These are phyloP conservation scores for Acacia concinna DNA, from an alignment of 331 rosid genomes.

Conservation along the genomic window DNA sequence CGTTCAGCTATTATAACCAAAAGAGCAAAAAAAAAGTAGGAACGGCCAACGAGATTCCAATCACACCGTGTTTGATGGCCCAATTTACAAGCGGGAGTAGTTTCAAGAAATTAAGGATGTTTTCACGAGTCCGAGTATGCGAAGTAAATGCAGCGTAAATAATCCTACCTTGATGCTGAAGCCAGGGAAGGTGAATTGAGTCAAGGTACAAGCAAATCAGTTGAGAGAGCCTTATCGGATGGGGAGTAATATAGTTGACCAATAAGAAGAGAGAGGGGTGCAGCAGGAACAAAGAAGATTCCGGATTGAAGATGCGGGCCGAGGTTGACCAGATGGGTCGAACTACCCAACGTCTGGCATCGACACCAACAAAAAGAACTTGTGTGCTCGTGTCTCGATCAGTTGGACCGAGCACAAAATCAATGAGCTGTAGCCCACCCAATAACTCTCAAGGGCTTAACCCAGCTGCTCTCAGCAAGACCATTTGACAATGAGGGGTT, in stretches of 20 bases:
- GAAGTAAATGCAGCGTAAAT: not conserved
- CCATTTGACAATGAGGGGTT: too few relatives aligned
- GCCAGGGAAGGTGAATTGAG: not conserved
- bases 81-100: not conserved
- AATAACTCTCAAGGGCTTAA: not conserved
- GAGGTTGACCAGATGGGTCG: slow-evolving; percentile 4
- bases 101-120: not conserved
- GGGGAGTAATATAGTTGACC: slow-evolving; percentile 30
- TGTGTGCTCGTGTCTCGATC: not conserved
- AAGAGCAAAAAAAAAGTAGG: not conserved
- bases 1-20: not conserved
- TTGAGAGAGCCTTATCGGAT: not conserved
- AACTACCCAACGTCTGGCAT: not conserved
- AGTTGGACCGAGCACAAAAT: not conserved
- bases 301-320: slow-evolving; percentile 3
- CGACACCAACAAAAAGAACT: not conserved
- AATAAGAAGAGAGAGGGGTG: slow-evolving; percentile 30
- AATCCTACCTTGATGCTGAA: slow-evolving; percentile 17
- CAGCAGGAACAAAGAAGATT: not conserved
- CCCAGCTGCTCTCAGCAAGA: not conserved
- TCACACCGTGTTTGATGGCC: not conserved
- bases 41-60: too few relatives aligned
- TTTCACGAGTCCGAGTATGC: not conserved
- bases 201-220: too few relatives aligned
- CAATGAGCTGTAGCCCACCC: not conserved